Conservation (phyloP, 208 protist species). For the Leptomonas seymouri region DNA sequence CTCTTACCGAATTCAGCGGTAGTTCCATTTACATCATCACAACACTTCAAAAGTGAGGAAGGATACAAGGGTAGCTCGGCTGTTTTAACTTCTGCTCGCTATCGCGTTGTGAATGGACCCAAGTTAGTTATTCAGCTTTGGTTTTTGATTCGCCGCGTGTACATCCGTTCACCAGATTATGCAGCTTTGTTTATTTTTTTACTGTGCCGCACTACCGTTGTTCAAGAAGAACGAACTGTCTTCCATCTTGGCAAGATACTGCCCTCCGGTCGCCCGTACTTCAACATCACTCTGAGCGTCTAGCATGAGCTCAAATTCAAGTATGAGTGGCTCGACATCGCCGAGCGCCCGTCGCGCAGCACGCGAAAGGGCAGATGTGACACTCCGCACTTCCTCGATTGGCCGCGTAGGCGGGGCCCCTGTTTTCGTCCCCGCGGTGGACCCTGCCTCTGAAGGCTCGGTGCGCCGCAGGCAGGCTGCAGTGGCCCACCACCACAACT, state of each 20-base stretch:
- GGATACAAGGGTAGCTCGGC: no score
- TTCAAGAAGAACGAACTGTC: no score
- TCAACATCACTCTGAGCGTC: no score
- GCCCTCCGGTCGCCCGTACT: no score
- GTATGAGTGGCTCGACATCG: not conserved
- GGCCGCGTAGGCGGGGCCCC: slow-evolving; percentile 2
- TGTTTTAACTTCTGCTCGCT: not conserved
- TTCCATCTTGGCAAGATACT: no score
- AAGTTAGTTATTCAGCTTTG: not conserved
- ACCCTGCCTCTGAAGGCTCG: slow-evolving; percentile 14
- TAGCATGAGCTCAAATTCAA: slow-evolving; percentile 7
- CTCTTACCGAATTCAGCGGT: no score
- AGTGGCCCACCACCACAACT: slow-evolving; percentile 16
- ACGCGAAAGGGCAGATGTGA: slow-evolving; percentile 3
- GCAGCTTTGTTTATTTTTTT: slow-evolving; percentile 1
- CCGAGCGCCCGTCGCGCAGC: not conserved
- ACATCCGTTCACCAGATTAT: no score
- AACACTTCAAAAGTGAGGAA: not conserved
- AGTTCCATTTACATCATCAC: no score
- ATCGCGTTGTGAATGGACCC: not conserved
- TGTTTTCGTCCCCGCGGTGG: slow-evolving; percentile 1
- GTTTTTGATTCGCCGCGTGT: not conserved
- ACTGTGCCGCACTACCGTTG: no score
- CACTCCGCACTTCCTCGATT: slow-evolving; percentile 36
- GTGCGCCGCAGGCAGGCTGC: slow-evolving; percentile 15